These are phyloP conservation scores for Exsudoporus frostii DNA, from an alignment of 768 basidiomycete species.

Conservation along the genomic window DNA sequence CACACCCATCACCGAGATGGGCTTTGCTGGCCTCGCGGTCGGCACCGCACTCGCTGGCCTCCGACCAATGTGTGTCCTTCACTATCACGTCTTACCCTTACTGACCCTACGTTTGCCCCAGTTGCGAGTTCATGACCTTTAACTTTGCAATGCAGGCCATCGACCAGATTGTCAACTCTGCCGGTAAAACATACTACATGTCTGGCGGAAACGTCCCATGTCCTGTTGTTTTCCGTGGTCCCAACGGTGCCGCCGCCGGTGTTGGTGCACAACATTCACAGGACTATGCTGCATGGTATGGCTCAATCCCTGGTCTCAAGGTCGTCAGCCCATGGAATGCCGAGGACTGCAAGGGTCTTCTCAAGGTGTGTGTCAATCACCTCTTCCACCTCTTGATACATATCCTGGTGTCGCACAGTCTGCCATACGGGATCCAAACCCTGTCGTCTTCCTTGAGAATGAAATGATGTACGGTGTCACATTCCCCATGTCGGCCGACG, in stretches of 20 bases:
- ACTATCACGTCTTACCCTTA: neutral
- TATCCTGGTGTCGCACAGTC: conserved; percentile 43
- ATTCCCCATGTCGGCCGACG: conserved; percentile 94
- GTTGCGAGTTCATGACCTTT: conserved; percentile 99
- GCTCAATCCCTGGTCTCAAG: conserved; percentile 91
- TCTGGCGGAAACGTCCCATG: conserved; percentile 98
- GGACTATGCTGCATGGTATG: conserved; percentile 96
- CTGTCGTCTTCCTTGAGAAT: conserved; percentile 98
- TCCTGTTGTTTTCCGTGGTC: conserved; percentile 98
- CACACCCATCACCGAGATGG: conserved; percentile 97
- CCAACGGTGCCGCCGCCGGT: conserved; percentile 97
- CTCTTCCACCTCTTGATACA: neutral
- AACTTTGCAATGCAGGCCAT: conserved; percentile 99
- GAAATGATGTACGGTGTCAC: conserved; percentile 98
- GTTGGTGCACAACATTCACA: conserved; percentile 97
- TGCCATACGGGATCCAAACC: conserved; percentile 98
- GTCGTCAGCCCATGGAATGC: conserved; percentile 97
- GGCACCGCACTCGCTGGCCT: conserved; percentile 94
- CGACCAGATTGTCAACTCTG: conserved; percentile 99
- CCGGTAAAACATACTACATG: conserved; percentile 99
- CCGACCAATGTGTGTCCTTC: conserved; percentile 71
- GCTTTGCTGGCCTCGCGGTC: conserved; percentile 94
- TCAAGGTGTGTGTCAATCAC: conserved; percentile 61
- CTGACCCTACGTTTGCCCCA: conserved; percentile 28
- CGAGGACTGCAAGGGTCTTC: conserved; percentile 98